Evolutionary conservation across 495 filamentous ascomycete species (phyloP).

Genomic region (Penicillium pancosmium): DNA sequence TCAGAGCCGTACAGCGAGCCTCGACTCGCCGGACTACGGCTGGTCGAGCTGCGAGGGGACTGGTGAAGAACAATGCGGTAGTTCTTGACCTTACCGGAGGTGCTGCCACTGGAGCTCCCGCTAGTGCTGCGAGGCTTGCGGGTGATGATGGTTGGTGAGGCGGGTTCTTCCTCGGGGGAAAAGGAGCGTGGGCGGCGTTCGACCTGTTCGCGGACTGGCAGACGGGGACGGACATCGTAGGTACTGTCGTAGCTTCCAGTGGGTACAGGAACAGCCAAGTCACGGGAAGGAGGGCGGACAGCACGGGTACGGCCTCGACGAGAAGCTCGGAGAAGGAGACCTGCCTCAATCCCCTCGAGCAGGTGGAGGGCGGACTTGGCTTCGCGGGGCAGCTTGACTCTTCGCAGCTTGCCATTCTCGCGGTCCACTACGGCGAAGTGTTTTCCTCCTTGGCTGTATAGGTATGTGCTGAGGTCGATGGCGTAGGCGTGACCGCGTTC

Average conservation of each 20-base stretch:
- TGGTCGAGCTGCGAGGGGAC: conserved; percentile 29
- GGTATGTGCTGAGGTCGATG: conserved; percentile 49
- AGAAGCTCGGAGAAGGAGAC: conserved; percentile 36
- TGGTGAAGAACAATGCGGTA: conserved; percentile 43
- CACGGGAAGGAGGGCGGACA: conserved; percentile 9
- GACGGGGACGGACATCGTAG: conserved; percentile 41
- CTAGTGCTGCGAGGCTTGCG: conserved; percentile 15
- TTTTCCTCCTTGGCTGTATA: conserved; percentile 51
- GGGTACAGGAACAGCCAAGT: conserved; percentile 6
- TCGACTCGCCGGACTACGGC: conserved; percentile 40
- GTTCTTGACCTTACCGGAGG: conserved; percentile 22
- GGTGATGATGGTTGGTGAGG: conserved; percentile 40
- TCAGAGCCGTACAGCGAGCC: conserved; percentile 47
- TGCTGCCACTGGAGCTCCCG: background rate
- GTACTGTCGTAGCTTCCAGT: conserved; percentile 46
- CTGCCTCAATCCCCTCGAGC: conserved; percentile 51
- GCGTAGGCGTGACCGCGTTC: conserved; percentile 51
- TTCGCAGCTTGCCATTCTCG: conserved; percentile 42
- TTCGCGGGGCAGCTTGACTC: conserved; percentile 53
- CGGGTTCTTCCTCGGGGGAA: conserved; percentile 18
- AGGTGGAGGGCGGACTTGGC: conserved; percentile 42
- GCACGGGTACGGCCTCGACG: conserved; percentile 23
- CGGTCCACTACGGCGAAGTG: conserved; percentile 51
- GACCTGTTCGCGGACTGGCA: conserved; percentile 10
- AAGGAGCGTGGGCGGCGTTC: conserved; percentile 24